A percentile compares a stretch with the other conserved stretches of the same genome.
phyloP scores from a whole-genome alignment of 2,329 filamentous ascomycete genomes.

The Capronia coronata region DNA sequence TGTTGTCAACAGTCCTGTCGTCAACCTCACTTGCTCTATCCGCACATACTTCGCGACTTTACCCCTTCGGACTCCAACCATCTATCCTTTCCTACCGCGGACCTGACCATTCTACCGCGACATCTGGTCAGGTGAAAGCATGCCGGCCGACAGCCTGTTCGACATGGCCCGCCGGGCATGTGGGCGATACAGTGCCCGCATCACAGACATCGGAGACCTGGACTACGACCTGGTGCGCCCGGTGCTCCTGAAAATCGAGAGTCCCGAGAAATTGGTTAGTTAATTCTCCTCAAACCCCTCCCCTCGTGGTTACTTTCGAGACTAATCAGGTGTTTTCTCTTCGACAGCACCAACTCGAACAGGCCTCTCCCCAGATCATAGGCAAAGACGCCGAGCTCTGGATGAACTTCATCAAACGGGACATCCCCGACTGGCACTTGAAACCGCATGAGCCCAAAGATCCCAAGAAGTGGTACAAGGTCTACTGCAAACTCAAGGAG shows the following conservation, averaged over 20 bases:
- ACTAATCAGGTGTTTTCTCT: background rate
- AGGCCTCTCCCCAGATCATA: conserved; percentile 67
- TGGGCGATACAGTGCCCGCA: conserved; percentile 36
- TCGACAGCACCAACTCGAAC: conserved; percentile 55
- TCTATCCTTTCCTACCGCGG: background rate
- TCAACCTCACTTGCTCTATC: too few relatives aligned
- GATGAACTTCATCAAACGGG: conserved; percentile 68
- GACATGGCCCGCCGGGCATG: conserved; percentile 28
- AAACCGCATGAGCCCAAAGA: conserved; percentile 61
- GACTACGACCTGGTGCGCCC: conserved; percentile 60
- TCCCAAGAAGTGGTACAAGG: conserved; percentile 65
- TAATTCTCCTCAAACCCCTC: conserved; percentile 6
- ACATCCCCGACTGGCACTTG: conserved; percentile 62
- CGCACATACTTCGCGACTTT: background rate
- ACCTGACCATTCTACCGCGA: background rate
- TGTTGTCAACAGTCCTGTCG: too few relatives aligned
- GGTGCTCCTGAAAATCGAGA: conserved; percentile 65
- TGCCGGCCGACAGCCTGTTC: conserved; percentile 29
- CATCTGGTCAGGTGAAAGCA: conserved; percentile 9
- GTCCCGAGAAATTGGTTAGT: conserved; percentile 63
- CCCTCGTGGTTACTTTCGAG: background rate
- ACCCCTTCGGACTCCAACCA: background rate
- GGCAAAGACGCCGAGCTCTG: conserved; percentile 67
- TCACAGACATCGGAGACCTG: conserved; percentile 66
- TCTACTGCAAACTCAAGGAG: conserved; percentile 64